phyloP scores from a whole-genome alignment of 2,329 filamentous ascomycete genomes.

The Gyromitra esculenta region DNA sequence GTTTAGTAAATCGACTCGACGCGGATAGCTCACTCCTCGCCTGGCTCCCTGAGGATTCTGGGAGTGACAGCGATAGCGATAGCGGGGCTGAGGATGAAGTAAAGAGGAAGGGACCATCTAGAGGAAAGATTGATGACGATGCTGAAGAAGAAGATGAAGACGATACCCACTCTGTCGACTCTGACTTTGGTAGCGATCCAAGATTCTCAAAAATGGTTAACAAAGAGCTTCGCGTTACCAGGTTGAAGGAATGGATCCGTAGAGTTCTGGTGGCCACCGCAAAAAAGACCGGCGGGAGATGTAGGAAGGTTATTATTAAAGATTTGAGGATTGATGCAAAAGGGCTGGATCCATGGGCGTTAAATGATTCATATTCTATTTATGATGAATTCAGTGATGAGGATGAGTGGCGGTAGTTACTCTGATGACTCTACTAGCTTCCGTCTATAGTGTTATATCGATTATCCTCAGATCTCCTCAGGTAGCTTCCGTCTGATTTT shows the following conservation, averaged over 20 bases:
- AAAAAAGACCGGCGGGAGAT: constrained; percentile 38
- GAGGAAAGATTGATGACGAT: not conserved
- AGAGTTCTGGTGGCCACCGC: constrained; percentile 34
- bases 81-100: constrained; percentile 2
- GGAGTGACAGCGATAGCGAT: constrained; percentile 12
- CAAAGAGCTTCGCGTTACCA: constrained; percentile 22
- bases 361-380: not conserved
- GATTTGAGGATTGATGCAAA: constrained; percentile 57
- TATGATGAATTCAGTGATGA: not conserved
- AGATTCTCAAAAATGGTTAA: constrained; percentile 33
- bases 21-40: constrained; percentile 26
- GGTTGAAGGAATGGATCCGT: constrained; percentile 36
- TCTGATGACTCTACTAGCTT: too few relatives aligned
- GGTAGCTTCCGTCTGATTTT: not conserved
- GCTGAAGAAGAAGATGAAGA: not conserved
- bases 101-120: not conserved
- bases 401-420: not conserved
- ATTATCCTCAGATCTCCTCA: not conserved
- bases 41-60: constrained; percentile 25
- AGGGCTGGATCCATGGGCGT: constrained; percentile 60
- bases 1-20: constrained; percentile 20
- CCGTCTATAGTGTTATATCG: not conserved
- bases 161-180: constrained; percentile 20
- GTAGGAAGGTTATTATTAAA: constrained; percentile 38
- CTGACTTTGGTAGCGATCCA: constrained; percentile 42